Percentiles rank a stretch among this genome's conserved stretches.
phyloP scores from a whole-genome alignment of 306 rosid genomes.

The Alnus glutinosa region DNA sequence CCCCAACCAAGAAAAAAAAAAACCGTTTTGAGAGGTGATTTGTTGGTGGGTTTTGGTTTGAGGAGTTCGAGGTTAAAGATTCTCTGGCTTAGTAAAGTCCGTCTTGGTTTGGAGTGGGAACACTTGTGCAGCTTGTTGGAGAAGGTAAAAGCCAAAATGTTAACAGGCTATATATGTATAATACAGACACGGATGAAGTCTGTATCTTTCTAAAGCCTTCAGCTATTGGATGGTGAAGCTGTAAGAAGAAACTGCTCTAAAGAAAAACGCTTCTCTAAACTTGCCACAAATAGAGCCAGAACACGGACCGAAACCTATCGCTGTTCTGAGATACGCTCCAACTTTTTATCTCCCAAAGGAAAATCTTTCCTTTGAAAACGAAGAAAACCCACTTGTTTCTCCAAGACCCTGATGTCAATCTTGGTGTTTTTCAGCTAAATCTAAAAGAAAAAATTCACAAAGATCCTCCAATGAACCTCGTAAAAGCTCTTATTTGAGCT shows the following conservation, averaged over 20 bases:
- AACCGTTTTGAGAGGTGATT: background rate
- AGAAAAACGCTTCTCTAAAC: background rate
- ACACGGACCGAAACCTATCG: background rate
- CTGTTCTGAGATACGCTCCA: background rate
- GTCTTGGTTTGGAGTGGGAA: constrained; percentile 23
- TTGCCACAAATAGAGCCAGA: constrained; percentile 23
- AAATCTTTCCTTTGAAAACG: too few relatives aligned
- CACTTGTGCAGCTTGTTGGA: constrained; percentile 25
- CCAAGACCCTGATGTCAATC: background rate
- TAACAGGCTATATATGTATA: constrained; percentile 7
- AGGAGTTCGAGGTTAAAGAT: constrained; percentile 19
- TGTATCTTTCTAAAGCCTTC: constrained; percentile 19
- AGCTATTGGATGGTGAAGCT: constrained; percentile 24
- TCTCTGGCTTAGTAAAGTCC: constrained; percentile 39
- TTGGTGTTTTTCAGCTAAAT: background rate
- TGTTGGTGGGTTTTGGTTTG: constrained; percentile 12
- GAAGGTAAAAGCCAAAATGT: constrained; percentile 32
- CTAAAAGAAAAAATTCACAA: background rate
- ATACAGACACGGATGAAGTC: constrained; percentile 24
- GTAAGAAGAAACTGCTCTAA: constrained; percentile 15
- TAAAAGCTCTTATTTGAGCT: background rate
- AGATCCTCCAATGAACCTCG: background rate
- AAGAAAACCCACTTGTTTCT: background rate
- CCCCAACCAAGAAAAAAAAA: constrained; percentile 22
- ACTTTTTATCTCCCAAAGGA: too few relatives aligned